Evolutionary conservation across 371 early-diverging fungal genomes (phyloP), one percentile per base, ranked within the genome.

Genomic region (Mucor velutinosus): DNA sequence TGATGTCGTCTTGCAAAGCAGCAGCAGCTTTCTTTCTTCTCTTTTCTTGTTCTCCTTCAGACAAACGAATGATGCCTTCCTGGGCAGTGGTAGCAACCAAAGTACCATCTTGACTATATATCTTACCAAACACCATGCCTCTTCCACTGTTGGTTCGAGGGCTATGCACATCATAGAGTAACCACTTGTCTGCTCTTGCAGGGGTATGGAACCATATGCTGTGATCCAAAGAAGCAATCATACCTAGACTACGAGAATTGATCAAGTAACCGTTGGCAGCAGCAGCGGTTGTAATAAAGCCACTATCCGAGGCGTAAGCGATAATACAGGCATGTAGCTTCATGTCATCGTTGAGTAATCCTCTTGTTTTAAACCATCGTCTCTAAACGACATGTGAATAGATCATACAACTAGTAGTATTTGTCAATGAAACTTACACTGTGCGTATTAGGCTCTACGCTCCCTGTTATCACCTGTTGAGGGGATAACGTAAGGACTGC

Each of bases 161-260:
- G 58, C 89, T 88, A 70, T 91, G 88, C 84, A 93, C 91, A 55
- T 89, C 90, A 68, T 90, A 92, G 8, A 82, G 55, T 27, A 95
- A 76, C 67, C 92, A 96, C 56, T 95, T 94, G 72, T 97, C 96
- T 4, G 93, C 95, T 30, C 93, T 78, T 75, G 92, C 90, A 4
- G 92, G 90, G 49, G 82, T 87, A 73, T 97, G 96, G 76, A 96
- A 97, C 95, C 95, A 97, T 69, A 97, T 89, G 8, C 91, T 79
- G 69, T 96, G 96, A 75, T 95, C 94, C 35, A 97, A 77, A 14
- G 89, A 88, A 7, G 92, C 92, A 75, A 96, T 85, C 90, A 92
- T 90, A 30, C 77, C 84, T 37, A 94, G 73, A 57, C 86, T 81
- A 27, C 88, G 85, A 1, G 80, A 78, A n/a, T 67, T 62, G 33